phyloP scores from a whole-genome alignment of 1,284 basidiomycete genomes.

The Malassezia pachydermatis region DNA sequence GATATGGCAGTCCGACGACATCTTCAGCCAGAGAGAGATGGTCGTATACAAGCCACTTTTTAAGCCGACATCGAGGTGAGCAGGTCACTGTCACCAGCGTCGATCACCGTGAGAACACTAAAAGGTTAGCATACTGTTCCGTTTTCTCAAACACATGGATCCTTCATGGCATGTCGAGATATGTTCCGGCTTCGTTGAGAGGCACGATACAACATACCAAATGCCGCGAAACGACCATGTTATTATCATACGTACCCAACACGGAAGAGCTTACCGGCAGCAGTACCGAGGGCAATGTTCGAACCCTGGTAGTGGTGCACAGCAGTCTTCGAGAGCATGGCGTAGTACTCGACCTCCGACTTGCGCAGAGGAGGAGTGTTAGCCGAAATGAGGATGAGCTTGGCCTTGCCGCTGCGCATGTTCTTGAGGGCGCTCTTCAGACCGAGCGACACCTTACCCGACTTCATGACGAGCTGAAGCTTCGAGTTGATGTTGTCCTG shows the following conservation, averaged over 20 bases:
- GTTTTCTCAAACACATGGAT: not conserved
- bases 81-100: slow-evolving; percentile 94
- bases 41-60: slow-evolving; percentile 7
- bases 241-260: slow-evolving; percentile 64
- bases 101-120: slow-evolving; percentile 84
- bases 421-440: slow-evolving; percentile 69
- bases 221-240: not conserved
- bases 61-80: slow-evolving; percentile 49
- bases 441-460: slow-evolving; percentile 50
- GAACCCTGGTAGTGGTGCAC: slow-evolving; percentile 90
- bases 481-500: slow-evolving; percentile 85
- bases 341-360: slow-evolving; percentile 99
- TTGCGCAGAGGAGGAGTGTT: slow-evolving; percentile 98
- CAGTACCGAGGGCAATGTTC: slow-evolving; percentile 95
- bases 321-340: slow-evolving; percentile 90
- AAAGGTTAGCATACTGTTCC: slow-evolving; percentile 12
- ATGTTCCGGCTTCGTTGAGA: not conserved
- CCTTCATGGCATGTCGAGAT: not conserved
- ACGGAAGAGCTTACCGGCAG: slow-evolving; percentile 98
- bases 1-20: slow-evolving; percentile 8
- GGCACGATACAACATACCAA: not conserved
- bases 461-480: slow-evolving; percentile 96
- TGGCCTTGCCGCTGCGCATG: slow-evolving; percentile 97
- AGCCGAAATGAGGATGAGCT: slow-evolving; percentile 95
- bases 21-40: not conserved